phyloP scores from a whole-genome alignment of 2,329 filamentous ascomycete species.

The Verticillium dahliae region DNA sequence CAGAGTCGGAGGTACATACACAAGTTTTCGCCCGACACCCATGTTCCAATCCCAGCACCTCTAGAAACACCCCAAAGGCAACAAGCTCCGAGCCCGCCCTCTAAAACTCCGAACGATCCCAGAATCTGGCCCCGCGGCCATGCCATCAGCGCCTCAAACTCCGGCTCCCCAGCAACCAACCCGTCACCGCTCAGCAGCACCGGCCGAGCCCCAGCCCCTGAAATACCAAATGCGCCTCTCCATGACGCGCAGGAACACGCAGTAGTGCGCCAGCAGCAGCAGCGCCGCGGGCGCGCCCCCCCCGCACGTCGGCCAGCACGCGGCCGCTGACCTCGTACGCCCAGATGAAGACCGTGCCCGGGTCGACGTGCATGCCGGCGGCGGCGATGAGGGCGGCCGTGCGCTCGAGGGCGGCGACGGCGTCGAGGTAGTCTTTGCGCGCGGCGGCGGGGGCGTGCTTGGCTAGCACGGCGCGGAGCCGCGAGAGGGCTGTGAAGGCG shows the following conservation, averaged over 20 bases:
- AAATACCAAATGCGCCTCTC: slow-evolving; percentile 19
- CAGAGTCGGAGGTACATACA: too few species aligned
- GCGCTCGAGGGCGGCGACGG: slow-evolving; percentile 11
- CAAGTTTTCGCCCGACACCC: too few species aligned
- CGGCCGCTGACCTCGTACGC: slow-evolving; percentile 16
- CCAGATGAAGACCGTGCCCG: slow-evolving; percentile 16
- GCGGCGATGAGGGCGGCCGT: slow-evolving; percentile 13
- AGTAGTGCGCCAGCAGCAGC: slow-evolving; percentile 17
- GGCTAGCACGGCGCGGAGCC: background rate
- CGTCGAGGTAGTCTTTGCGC: slow-evolving; percentile 12
- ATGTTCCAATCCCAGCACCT: too few species aligned
- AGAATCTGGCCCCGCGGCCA: background rate
- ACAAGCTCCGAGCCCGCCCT: background rate
- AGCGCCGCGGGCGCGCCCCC: slow-evolving; percentile 14
- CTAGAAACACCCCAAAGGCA: background rate
- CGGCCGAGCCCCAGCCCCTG: slow-evolving; percentile 17
- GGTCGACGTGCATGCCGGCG: slow-evolving; percentile 16
- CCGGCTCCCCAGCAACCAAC: background rate
- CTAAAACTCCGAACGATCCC: background rate
- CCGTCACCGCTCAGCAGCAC: slow-evolving; percentile 13
- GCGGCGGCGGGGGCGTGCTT: background rate
- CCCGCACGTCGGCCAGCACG: slow-evolving; percentile 17
- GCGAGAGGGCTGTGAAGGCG: slow-evolving; percentile 18
- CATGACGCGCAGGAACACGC: slow-evolving; percentile 15
- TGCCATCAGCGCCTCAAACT: background rate